Conservation (phyloP, 805 yeast genomes). For the Ogataea minuta region DNA sequence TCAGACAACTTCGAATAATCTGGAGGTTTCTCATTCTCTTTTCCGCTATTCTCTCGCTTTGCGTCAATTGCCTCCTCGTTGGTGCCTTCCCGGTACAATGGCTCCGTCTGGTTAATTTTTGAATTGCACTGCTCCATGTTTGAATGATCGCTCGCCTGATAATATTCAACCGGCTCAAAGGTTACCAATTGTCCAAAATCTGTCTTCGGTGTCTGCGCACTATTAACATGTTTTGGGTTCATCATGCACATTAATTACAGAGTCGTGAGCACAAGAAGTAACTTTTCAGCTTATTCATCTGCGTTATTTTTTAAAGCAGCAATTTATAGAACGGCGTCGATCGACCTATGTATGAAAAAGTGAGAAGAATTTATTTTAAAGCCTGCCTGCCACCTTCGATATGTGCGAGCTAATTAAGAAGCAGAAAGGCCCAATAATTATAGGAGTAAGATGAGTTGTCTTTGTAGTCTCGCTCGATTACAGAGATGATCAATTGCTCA, state of each 20-base stretch:
- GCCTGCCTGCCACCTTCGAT: too few species aligned
- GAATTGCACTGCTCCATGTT: slow-evolving; percentile 33
- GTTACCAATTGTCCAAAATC: slow-evolving; percentile 3
- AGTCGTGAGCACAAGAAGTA: too few species aligned
- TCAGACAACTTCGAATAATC: background rate
- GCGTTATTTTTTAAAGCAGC: too few species aligned
- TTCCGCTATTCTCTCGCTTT: background rate
- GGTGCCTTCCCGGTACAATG: slow-evolving; percentile 15
- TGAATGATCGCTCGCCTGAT: slow-evolving; percentile 29
- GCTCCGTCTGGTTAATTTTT: slow-evolving; percentile 31
- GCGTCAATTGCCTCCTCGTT: slow-evolving; percentile 2
- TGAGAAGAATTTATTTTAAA: too few species aligned
- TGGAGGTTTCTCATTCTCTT: slow-evolving; percentile 3
- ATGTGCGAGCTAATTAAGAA: slow-evolving; percentile 71
- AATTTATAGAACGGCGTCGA: too few species aligned
- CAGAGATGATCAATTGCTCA: slow-evolving; percentile 56
- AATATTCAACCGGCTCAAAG: slow-evolving; percentile 31
- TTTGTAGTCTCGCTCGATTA: slow-evolving; percentile 68
- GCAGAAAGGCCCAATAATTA: slow-evolving; percentile 50
- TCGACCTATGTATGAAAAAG: too few species aligned
- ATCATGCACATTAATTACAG: slow-evolving; percentile 29
- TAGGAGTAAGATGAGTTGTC: slow-evolving; percentile 83
- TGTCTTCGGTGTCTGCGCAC: background rate
- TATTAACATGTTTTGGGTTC: slow-evolving; percentile 21
- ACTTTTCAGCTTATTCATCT: too few species aligned